Evolutionary conservation across 306 rosid genomes (phyloP).

Genomic region (Prunus persica): DNA sequence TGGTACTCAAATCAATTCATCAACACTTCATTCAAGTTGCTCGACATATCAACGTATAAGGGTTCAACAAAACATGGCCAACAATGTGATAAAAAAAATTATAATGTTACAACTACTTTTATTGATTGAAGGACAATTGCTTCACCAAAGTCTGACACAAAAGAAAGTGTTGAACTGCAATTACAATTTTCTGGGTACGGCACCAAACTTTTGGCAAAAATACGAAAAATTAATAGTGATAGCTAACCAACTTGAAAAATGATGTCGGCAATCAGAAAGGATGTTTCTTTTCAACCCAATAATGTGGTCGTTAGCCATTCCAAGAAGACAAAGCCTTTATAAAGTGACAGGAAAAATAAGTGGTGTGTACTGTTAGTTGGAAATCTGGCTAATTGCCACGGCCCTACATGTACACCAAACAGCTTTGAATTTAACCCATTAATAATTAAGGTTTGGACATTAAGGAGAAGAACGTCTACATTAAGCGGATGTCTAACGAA

Average conservation of each 20-base stretch:
- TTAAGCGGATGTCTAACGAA: conserved; percentile 1
- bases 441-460: conserved; percentile 17
- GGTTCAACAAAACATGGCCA: neutral
- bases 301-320: conserved; percentile 6
- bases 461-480: neutral
- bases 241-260: neutral
- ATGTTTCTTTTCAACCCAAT: conserved; percentile 6
- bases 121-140: neutral
- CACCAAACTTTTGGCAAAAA: conserved; percentile 1
- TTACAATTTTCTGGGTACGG: neutral
- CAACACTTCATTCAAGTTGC: neutral
- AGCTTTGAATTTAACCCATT: conserved; percentile 5
- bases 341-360: conserved; percentile 10
- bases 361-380: conserved; percentile 27
- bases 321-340: conserved; percentile 8
- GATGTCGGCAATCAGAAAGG: conserved; percentile 1
- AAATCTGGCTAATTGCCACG: conserved; percentile 10
- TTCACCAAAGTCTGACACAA: neutral
- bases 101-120: neutral
- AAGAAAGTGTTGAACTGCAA: neutral
- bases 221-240: conserved; percentile 12
- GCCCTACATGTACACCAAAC: conserved; percentile 30
- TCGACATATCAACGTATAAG: neutral
- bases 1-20: neutral
- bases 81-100: neutral